Percentiles rank a stretch among this genome's conserved stretches.
phyloP scores from a whole-genome alignment of 345 rosid species.

The Adansonia digitata region DNA sequence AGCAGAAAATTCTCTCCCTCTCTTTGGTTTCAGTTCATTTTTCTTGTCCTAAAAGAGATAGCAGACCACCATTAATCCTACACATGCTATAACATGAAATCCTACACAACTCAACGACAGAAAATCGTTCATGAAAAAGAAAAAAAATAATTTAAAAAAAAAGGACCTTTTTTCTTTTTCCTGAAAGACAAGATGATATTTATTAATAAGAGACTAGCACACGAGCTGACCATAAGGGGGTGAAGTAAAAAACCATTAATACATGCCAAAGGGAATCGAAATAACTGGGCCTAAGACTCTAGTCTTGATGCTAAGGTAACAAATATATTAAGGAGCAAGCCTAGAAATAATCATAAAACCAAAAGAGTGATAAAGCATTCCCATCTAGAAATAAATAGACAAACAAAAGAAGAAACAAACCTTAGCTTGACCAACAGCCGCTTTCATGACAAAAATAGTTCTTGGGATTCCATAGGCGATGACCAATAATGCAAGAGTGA shows the following conservation, averaged over 20 bases:
- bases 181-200: too few species aligned
- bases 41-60: too few species aligned
- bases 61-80: too few species aligned
- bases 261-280: not conserved
- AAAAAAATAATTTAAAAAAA: not conserved
- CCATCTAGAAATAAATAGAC: not conserved
- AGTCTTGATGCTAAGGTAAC: not conserved
- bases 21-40: too few species aligned
- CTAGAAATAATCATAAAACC: not conserved
- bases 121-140: not conserved
- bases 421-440: not conserved
- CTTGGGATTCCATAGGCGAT: constrained; percentile 66
- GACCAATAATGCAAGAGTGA: constrained; percentile 84
- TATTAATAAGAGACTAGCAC: too few species aligned
- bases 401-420: not conserved
- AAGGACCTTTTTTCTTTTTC: not conserved
- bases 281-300: not conserved
- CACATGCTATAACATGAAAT: not conserved
- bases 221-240: not conserved
- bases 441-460: constrained; percentile 34
- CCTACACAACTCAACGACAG: too few species aligned
- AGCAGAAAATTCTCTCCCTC: not conserved
- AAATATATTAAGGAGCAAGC: not conserved
- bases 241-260: not conserved
- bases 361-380: not conserved